Conservation (phyloP, 805 yeast genomes). For the Lachancea nothofagi region DNA sequence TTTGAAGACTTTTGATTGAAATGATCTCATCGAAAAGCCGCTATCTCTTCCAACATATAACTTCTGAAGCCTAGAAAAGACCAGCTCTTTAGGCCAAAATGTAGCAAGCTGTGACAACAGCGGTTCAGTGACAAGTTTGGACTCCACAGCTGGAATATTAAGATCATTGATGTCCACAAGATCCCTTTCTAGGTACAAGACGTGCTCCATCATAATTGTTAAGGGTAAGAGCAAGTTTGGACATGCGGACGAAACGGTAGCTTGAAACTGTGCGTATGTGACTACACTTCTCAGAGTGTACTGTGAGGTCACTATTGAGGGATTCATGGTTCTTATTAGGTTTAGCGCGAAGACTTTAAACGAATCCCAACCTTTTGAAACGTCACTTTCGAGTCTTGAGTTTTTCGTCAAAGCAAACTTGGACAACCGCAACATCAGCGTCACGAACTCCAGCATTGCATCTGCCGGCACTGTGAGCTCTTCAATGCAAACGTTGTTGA, state of each 20-base stretch:
- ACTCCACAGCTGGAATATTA: slow-evolving; percentile 4
- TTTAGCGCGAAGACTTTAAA: slow-evolving; percentile 42
- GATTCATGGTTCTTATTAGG: slow-evolving; percentile 46
- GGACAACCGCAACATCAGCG: slow-evolving; percentile 44
- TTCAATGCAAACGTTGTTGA: slow-evolving; percentile 41
- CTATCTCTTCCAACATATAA: slow-evolving; percentile 61
- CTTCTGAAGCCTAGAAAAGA: slow-evolving; percentile 46
- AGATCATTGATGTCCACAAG: slow-evolving; percentile 12
- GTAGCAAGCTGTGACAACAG: slow-evolving; percentile 39
- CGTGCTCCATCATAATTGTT: slow-evolving; percentile 39
- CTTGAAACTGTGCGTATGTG: slow-evolving; percentile 32
- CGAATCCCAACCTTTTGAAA: slow-evolving; percentile 32
- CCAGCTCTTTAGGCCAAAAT: slow-evolving; percentile 36
- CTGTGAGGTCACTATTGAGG: slow-evolving; percentile 29
- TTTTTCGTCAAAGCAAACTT: slow-evolving; percentile 36
- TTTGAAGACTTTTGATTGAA: slow-evolving; percentile 77
- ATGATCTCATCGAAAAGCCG: slow-evolving; percentile 84
- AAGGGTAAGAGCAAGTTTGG: slow-evolving; percentile 45
- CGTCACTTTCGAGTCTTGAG: slow-evolving; percentile 23
- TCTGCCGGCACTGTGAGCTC: slow-evolving; percentile 36
- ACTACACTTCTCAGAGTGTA: slow-evolving; percentile 15
- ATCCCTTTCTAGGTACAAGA: slow-evolving; percentile 33
- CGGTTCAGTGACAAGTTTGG: slow-evolving; percentile 30
- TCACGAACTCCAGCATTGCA: slow-evolving; percentile 40
- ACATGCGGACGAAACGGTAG: slow-evolving; percentile 30